Conservation (phyloP, 1,139 yeast genomes). For the Geotrichum macrosporum region DNA sequence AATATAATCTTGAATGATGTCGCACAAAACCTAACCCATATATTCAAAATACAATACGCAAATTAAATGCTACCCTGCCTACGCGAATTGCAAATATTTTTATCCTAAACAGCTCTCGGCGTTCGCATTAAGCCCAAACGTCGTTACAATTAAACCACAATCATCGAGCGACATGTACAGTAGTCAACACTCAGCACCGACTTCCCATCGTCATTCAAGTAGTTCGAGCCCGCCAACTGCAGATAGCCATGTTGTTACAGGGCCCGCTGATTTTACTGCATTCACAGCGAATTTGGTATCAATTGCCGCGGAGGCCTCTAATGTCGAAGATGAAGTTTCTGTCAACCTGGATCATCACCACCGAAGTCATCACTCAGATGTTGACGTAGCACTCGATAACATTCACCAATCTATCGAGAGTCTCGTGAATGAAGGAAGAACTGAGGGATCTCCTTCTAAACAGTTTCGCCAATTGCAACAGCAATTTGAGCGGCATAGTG, state of each 20-base stretch:
- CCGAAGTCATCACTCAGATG: neutral
- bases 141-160: constrained; percentile 21
- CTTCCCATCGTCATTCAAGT: constrained; percentile 5
- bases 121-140: constrained; percentile 16
- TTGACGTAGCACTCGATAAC: constrained; percentile 8
- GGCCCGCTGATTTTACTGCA: constrained; percentile 16
- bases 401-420: constrained; percentile 17
- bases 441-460: constrained; percentile 2
- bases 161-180: constrained; percentile 16
- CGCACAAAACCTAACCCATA: constrained; percentile 6
- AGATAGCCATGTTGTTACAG: constrained; percentile 4
- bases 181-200: constrained; percentile 7
- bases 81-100: too few species aligned
- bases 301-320: constrained; percentile 23
- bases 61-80: constrained; percentile 3
- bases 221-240: constrained; percentile 3
- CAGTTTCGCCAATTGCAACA: constrained; percentile 9
- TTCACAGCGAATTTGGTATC: constrained; percentile 21
- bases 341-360: constrained; percentile 11
- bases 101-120: neutral
- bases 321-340: constrained; percentile 22
- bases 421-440: constrained; percentile 5
- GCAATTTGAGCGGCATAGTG: constrained; percentile 10
- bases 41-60: neutral
- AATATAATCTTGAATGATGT: too few species aligned